phyloP scores from a whole-genome alignment of 495 filamentous ascomycete species.

The Amorphotheca resinae region DNA sequence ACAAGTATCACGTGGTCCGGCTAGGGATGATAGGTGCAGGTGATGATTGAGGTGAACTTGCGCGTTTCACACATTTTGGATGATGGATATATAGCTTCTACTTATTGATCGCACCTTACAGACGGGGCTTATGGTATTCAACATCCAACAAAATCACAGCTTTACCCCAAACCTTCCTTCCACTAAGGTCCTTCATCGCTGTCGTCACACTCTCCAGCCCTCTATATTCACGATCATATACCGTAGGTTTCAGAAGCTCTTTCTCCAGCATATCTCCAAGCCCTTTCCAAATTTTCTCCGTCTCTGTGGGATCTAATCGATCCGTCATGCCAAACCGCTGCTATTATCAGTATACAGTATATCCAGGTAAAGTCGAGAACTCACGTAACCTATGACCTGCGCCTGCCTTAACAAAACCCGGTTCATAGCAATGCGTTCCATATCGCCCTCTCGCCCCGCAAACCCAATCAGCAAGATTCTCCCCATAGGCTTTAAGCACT shows the following conservation, averaged over 20 bases:
- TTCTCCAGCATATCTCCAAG: conserved; percentile 46
- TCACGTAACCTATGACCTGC: conserved; percentile 42
- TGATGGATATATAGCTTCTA: no score
- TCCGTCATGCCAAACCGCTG: conserved; percentile 43
- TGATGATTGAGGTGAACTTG: no score
- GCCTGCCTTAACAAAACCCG: conserved; percentile 58
- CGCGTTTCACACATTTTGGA: no score
- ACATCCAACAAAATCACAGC: conserved; percentile 46
- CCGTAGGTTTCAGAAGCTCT: conserved; percentile 48
- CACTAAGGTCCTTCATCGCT: conserved; percentile 47
- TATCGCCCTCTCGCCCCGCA: conserved; percentile 42
- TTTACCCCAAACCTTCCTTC: conserved; percentile 57
- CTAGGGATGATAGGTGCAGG: no score
- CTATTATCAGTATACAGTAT: conserved; percentile 36
- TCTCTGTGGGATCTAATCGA: conserved; percentile 33
- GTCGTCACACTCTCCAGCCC: conserved; percentile 50
- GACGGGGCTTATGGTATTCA: no score
- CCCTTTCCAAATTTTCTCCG: conserved; percentile 45
- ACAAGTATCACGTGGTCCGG: background rate
- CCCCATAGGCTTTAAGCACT: conserved; percentile 56
- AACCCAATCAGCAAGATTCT: conserved; percentile 55
- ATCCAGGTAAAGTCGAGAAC: conserved; percentile 15
- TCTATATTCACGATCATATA: conserved; percentile 43
- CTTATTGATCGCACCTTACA: no score
- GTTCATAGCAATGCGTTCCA: conserved; percentile 62